Percentiles rank a stretch among this genome's conserved stretches.
These are phyloP conservation scores for Mycena rosella DNA, from an alignment of 768 basidiomycete genomes.

Conservation along the genomic window DNA sequence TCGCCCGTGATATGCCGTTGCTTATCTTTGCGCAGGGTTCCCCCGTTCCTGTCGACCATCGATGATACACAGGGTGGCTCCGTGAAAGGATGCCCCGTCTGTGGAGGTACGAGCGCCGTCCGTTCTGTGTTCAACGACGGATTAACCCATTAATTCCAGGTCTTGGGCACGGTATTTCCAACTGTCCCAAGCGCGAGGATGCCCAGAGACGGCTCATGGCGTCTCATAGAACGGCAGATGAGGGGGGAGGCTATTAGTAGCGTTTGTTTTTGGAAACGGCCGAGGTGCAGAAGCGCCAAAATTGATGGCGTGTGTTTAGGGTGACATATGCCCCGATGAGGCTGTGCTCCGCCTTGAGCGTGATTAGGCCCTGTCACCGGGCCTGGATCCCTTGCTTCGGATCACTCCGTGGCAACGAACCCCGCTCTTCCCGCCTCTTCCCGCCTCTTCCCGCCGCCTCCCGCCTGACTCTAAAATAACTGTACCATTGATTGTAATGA, in stretches of 20 bases:
- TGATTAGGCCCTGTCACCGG: too few species aligned
- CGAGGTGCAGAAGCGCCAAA: too few species aligned
- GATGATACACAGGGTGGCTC: slow-evolving; percentile 91
- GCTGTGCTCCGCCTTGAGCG: too few species aligned
- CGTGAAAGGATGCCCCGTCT: slow-evolving; percentile 92
- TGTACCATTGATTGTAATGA: too few species aligned
- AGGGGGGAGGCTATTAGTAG: slow-evolving; percentile 62
- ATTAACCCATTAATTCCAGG: slow-evolving; percentile 58
- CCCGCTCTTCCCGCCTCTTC: too few species aligned
- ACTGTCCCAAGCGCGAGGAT: slow-evolving; percentile 98
- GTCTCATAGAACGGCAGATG: slow-evolving; percentile 79
- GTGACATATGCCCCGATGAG: too few species aligned
- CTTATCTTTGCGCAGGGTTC: slow-evolving; percentile 71
- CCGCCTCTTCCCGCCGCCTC: too few species aligned
- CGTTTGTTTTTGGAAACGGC: not conserved
- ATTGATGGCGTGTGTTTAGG: too few species aligned
- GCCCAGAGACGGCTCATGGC: slow-evolving; percentile 92
- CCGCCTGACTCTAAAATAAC: too few species aligned
- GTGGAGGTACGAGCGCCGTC: slow-evolving; percentile 75
- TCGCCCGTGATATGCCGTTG: slow-evolving; percentile 5
- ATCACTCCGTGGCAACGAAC: too few species aligned
- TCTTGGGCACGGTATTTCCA: slow-evolving; percentile 93
- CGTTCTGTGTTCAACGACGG: slow-evolving; percentile 1
- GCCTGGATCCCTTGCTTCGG: too few species aligned
- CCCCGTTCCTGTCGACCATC: slow-evolving; percentile 89